These are phyloP conservation scores for Boletus barrowsii DNA, from an alignment of 768 basidiomycete species.

Conservation along the genomic window DNA sequence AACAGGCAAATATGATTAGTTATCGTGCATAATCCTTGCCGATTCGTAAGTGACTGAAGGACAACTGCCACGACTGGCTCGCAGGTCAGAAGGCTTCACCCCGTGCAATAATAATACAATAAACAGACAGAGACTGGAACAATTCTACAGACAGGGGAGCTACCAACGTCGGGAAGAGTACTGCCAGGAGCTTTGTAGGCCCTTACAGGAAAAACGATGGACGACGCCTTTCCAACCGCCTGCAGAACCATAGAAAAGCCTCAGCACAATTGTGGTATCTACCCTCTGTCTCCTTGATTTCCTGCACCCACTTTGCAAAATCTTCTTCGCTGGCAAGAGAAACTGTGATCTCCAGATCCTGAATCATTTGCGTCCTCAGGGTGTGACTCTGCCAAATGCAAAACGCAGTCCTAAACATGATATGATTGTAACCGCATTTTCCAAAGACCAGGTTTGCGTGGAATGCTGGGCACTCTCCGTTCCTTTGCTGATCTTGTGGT, in stretches of 20 bases:
- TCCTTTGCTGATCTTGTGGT: background rate
- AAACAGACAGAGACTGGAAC: too few species aligned
- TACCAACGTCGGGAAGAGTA: too few species aligned
- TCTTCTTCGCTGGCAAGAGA: background rate
- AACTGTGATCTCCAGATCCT: background rate
- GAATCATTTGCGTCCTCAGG: background rate
- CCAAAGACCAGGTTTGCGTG: background rate
- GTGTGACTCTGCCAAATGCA: background rate
- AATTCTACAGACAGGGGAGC: too few species aligned
- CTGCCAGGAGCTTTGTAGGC: too few species aligned
- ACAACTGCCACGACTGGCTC: too few species aligned
- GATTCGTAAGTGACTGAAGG: too few species aligned
- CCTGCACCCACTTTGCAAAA: background rate
- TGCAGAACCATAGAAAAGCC: background rate
- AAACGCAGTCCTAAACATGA: background rate
- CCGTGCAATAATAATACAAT: too few species aligned
- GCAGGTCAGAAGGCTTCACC: too few species aligned
- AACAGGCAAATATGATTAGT: too few species aligned
- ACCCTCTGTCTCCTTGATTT: background rate
- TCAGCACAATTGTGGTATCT: background rate
- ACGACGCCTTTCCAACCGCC: background rate
- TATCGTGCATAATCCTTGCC: too few species aligned
- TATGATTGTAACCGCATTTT: background rate
- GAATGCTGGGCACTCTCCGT: background rate
- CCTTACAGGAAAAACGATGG: background rate